Conservation (phyloP, 1,284 basidiomycete species). For the Apiotrichum sp. region DNA sequence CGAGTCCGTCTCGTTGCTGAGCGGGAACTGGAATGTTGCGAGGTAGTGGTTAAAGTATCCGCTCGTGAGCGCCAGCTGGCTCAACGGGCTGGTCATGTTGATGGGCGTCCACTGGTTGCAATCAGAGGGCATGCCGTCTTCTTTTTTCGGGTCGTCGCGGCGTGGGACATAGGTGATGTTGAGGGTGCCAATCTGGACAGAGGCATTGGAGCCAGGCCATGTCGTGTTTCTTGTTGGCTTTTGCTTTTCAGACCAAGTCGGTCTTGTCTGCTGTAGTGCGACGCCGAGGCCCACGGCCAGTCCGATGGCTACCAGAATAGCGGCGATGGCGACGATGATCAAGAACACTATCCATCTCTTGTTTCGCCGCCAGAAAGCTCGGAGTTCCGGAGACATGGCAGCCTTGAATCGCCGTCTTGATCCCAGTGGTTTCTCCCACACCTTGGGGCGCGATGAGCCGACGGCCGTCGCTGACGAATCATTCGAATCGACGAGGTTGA, state of each 20-base stretch:
- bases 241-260: conserved; percentile 36
- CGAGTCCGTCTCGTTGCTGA: conserved; percentile 34
- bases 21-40: conserved; percentile 28
- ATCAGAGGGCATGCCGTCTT: conserved; percentile 30
- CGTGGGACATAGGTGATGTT: conserved; percentile 31
- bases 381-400: conserved; percentile 4
- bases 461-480: neutral
- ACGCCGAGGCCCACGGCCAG: conserved; percentile 27
- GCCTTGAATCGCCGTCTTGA: neutral
- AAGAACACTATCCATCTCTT: conserved; percentile 28
- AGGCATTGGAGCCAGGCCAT: neutral
- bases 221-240: neutral
- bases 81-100: conserved; percentile 24
- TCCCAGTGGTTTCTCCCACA: conserved; percentile 23
- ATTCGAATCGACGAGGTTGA: neutral
- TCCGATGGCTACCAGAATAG: conserved; percentile 31
- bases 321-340: conserved; percentile 19
- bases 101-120: conserved; percentile 35
- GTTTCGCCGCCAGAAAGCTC: conserved; percentile 27
- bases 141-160: conserved; percentile 33
- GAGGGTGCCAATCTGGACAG: conserved; percentile 9
- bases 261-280: conserved; percentile 40
- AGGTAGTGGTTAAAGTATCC: conserved; percentile 16
- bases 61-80: conserved; percentile 12
- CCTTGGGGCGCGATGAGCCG: conserved; percentile 8